Evolutionary conservation across 306 rosid species (phyloP).

Genomic region (Quercus agrifolia): DNA sequence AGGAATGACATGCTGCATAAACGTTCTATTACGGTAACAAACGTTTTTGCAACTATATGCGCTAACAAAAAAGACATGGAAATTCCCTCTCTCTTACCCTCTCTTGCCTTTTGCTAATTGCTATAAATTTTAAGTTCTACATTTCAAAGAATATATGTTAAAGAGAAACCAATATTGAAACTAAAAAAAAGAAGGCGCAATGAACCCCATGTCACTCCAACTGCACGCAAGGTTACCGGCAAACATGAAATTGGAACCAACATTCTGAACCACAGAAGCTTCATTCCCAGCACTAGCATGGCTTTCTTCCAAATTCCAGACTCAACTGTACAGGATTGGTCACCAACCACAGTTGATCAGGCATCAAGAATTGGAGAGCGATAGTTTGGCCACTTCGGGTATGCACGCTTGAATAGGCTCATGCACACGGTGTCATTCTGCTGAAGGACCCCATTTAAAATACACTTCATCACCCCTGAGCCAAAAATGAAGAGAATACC

Average conservation of each 20-base stretch:
- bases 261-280: slow-evolving; percentile 78
- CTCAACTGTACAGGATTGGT: slow-evolving; percentile 16
- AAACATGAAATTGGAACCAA: not conserved
- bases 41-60: no score
- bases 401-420: slow-evolving; percentile 83
- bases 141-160: not conserved
- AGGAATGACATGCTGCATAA: no score
- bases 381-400: slow-evolving; percentile 78
- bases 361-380: slow-evolving; percentile 48
- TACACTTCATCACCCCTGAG: slow-evolving; percentile 80
- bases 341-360: slow-evolving; percentile 29
- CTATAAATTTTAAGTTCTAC: not conserved
- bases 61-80: no score
- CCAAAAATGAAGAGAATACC: not conserved
- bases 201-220: not conserved
- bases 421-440: slow-evolving; percentile 85
- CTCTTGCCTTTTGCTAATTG: not conserved
- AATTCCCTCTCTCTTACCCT: not conserved
- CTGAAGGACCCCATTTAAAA: slow-evolving; percentile 75
- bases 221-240: not conserved
- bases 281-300: slow-evolving; percentile 63
- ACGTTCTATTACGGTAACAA: no score
- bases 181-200: not conserved
- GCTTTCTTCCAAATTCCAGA: slow-evolving; percentile 30
- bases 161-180: not conserved